phyloP scores from a whole-genome alignment of 2,329 filamentous ascomycete genomes.

The Chrysosporium keratinophilum region DNA sequence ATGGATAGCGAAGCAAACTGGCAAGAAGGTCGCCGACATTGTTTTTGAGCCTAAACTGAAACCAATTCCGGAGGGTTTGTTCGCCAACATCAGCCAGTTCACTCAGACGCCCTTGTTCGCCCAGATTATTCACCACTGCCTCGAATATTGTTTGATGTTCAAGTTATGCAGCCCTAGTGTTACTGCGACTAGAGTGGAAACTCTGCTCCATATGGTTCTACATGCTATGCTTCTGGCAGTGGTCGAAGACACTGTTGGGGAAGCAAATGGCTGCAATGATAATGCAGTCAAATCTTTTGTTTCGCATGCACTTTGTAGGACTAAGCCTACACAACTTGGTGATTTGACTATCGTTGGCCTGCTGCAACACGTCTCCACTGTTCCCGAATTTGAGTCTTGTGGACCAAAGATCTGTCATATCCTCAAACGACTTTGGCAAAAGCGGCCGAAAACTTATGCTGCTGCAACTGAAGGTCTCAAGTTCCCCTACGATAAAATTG shows the following conservation, averaged over 20 bases:
- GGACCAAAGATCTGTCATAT: constrained; percentile 77
- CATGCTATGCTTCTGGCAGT: constrained; percentile 81
- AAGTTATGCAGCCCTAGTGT: constrained; percentile 61
- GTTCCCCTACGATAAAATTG: constrained; percentile 65
- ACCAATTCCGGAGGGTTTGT: constrained; percentile 65
- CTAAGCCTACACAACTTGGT: constrained; percentile 39
- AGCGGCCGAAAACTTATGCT: constrained; percentile 63
- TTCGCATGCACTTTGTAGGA: constrained; percentile 55
- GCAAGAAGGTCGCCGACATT: constrained; percentile 68
- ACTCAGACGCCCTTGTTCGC: constrained; percentile 77
- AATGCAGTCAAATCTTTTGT: constrained; percentile 54
- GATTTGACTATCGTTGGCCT: constrained; percentile 43
- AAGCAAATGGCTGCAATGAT: constrained; percentile 42
- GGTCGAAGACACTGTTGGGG: constrained; percentile 61
- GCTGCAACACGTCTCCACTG: constrained; percentile 46
- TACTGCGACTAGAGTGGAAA: constrained; percentile 72
- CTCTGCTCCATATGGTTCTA: constrained; percentile 81
- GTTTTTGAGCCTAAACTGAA: constrained; percentile 83
- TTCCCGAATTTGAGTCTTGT: constrained; percentile 68
- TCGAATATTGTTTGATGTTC: constrained; percentile 68
- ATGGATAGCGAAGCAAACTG: constrained; percentile 77
- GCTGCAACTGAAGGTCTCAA: constrained; percentile 50
- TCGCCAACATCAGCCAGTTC: constrained; percentile 64
- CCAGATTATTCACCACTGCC: constrained; percentile 78
- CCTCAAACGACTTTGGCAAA: constrained; percentile 74